A percentile compares a stretch with the other conserved stretches of the same genome.
Evolutionary conservation across 2,329 filamentous ascomycete species (phyloP).

Genomic region (Hortaea werneckii): DNA sequence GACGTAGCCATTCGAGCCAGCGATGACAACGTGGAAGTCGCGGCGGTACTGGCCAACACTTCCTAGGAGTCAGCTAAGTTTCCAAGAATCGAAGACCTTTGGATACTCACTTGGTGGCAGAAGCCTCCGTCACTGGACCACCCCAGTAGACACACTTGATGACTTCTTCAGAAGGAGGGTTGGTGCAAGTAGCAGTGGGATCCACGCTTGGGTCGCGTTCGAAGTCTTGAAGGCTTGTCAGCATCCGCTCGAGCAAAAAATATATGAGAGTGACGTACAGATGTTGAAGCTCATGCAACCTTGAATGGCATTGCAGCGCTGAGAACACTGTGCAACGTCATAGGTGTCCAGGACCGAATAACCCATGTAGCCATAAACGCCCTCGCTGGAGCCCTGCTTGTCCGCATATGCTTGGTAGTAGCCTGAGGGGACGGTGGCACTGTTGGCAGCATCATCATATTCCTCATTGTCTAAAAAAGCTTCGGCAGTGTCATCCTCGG

Average conservation of each 20-base stretch:
- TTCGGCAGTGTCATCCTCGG: conserved; percentile 9
- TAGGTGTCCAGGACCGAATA: conserved; percentile 18
- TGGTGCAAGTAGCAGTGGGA: conserved; percentile 22
- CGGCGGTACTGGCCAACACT: conserved; percentile 10
- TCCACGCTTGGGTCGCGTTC: conserved; percentile 25
- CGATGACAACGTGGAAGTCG: conserved; percentile 17
- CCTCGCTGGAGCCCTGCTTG: conserved; percentile 7
- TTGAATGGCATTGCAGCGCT: conserved; percentile 10
- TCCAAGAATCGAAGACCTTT: no score
- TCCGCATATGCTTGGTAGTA: conserved; percentile 13
- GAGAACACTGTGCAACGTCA: conserved; percentile 18
- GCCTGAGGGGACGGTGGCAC: conserved; percentile 7
- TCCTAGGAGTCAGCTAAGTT: conserved; percentile 1
- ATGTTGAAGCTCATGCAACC: conserved; percentile 16
- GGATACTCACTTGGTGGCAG: conserved; percentile 9
- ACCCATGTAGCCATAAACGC: conserved; percentile 17
- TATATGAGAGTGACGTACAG: conserved; percentile 2
- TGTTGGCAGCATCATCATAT: conserved; percentile 8
- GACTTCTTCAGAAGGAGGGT: conserved; percentile 24
- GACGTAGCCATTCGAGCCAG: conserved; percentile 16
- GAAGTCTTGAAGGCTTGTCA: conserved; percentile 3
- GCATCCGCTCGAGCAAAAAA: neutral
- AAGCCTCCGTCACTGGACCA: conserved; percentile 6
- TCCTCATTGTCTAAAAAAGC: conserved; percentile 9
- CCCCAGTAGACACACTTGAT: conserved; percentile 28